Percentiles rank a stretch among this genome's conserved stretches.
Conservation (phyloP, 805 yeast genomes). For the Blastobotrys robertii region DNA sequence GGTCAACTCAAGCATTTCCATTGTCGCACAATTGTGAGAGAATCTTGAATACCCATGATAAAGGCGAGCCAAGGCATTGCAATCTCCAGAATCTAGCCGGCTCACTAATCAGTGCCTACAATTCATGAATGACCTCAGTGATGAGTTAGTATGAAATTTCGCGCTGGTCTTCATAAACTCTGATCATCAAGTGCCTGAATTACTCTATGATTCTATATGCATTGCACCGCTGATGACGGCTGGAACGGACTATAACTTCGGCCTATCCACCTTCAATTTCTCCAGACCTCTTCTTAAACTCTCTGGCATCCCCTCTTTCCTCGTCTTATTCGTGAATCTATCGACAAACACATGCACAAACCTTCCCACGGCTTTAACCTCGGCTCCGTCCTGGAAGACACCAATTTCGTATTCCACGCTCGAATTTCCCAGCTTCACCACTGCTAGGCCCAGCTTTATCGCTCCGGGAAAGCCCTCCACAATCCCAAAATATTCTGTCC, state of each 20-base stretch:
- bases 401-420: conserved; percentile 24
- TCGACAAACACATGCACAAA: conserved; percentile 24
- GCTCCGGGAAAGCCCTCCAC: conserved; percentile 23
- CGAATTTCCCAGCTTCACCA: conserved; percentile 19
- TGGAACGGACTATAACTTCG: not conserved
- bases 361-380: conserved; percentile 21
- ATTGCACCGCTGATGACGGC: too few species aligned
- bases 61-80: too few species aligned
- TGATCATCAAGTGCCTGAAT: too few species aligned
- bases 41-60: too few species aligned
- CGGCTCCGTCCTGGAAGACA: conserved; percentile 19
- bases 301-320: conserved; percentile 13
- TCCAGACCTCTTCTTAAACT: conserved; percentile 10
- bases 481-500: conserved; percentile 19
- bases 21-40: too few species aligned
- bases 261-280: conserved; percentile 1
- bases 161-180: too few species aligned
- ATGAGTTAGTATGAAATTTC: too few species aligned
- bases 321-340: conserved; percentile 15
- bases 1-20: too few species aligned
- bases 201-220: too few species aligned
- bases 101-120: too few species aligned
- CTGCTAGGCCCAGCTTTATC: conserved; percentile 19
- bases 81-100: too few species aligned
- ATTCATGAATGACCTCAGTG: too few species aligned